These are phyloP conservation scores for Coemansia sp. DNA, from an alignment of 371 early-diverging fungal genomes.

Conservation along the genomic window DNA sequence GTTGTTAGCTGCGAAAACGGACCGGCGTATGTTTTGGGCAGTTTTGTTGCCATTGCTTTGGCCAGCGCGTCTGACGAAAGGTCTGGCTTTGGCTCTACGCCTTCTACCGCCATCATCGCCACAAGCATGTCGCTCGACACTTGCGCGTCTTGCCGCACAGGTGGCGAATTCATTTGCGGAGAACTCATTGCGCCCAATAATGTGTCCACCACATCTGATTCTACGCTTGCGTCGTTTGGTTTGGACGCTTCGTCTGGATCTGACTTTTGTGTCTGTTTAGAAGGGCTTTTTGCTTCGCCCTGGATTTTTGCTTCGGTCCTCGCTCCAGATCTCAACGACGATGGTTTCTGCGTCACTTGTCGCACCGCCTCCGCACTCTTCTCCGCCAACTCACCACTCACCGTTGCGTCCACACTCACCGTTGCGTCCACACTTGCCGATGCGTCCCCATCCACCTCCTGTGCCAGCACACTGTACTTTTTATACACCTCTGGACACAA, in stretches of 20 bases:
- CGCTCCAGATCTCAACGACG: constrained; percentile 22
- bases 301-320: background rate
- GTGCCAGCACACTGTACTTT: constrained; percentile 26
- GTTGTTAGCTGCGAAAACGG: constrained; percentile 39
- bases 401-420: too few species aligned
- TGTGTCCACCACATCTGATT: constrained; percentile 33
- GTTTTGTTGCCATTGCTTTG: constrained; percentile 5
- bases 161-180: constrained; percentile 2
- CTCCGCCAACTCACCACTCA: background rate
- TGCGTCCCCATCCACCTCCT: too few species aligned
- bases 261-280: background rate
- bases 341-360: constrained; percentile 25
- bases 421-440: too few species aligned
- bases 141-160: background rate
- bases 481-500: constrained; percentile 29
- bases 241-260: background rate
- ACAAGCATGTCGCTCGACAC: constrained; percentile 40
- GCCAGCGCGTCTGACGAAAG: background rate
- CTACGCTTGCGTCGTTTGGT: too few species aligned
- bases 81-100: constrained; percentile 2
- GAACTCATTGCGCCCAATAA: constrained; percentile 41
- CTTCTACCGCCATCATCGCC: constrained; percentile 45
- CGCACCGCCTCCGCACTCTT: background rate
- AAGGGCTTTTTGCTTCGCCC: background rate
- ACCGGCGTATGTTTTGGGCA: constrained; percentile 26